These are phyloP conservation scores for Corylus heterophylla DNA, from an alignment of 306 rosid genomes.

Conservation along the genomic window DNA sequence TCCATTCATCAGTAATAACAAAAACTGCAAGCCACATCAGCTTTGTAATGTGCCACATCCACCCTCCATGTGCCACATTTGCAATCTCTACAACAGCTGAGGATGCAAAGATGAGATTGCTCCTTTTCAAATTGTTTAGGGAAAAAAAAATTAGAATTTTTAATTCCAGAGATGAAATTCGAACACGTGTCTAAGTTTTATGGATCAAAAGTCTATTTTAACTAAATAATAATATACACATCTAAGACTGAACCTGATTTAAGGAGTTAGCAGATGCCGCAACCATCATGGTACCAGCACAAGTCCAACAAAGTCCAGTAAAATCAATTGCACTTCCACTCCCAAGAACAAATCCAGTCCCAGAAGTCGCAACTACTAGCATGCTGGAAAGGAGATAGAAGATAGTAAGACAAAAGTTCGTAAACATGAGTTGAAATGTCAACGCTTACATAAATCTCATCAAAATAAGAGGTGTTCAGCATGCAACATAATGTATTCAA, in stretches of 20 bases:
- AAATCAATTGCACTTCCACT: conserved; percentile 67
- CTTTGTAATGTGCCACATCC: no score
- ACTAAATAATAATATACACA: not conserved
- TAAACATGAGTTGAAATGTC: conserved; percentile 5
- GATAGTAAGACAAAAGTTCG: not conserved
- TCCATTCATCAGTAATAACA: no score
- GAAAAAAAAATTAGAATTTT: not conserved
- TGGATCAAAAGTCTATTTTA: not conserved
- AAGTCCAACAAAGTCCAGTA: conserved; percentile 72
- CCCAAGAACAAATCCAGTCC: conserved; percentile 92
- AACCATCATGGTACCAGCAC: conserved; percentile 97
- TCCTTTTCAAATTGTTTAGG: no score
- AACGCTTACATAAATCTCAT: not conserved
- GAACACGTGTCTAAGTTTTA: no score
- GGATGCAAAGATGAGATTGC: no score
- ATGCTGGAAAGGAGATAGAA: conserved; percentile 48
- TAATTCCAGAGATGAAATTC: not conserved
- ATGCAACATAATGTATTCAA: not conserved
- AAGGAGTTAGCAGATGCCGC: conserved; percentile 92
- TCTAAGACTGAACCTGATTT: conserved; percentile 68
- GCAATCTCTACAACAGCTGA: no score
- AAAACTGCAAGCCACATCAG: no score
- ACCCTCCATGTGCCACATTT: no score
- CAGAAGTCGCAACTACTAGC: conserved; percentile 95
- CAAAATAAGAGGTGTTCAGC: not conserved